These are phyloP conservation scores for Fagopyrum tataricum DNA, from an alignment of 148 eudicot genomes.

Conservation along the genomic window DNA sequence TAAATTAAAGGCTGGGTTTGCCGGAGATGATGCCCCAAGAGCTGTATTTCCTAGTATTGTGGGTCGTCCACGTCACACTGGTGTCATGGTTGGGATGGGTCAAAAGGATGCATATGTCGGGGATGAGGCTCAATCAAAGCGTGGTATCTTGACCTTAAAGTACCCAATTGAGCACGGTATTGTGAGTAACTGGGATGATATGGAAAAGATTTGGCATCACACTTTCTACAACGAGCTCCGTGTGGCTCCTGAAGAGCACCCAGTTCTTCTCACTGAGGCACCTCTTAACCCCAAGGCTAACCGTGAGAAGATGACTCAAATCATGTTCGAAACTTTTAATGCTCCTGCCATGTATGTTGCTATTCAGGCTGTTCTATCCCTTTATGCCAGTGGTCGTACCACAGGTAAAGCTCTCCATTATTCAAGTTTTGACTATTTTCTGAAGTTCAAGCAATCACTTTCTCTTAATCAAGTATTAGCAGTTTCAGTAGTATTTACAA, in stretches of 20 bases:
- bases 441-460: neutral
- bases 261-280: constrained; percentile 13
- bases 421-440: neutral
- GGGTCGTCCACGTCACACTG: constrained; percentile 14
- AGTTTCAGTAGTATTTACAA: neutral
- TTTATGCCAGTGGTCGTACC: constrained; percentile 15
- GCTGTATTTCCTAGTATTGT: constrained; percentile 13
- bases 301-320: constrained; percentile 16
- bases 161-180: constrained; percentile 17
- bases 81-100: constrained; percentile 17
- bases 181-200: constrained; percentile 15
- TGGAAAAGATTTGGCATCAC: constrained; percentile 17
- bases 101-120: constrained; percentile 16
- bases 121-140: constrained; percentile 16
- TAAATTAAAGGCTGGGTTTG: constrained; percentile 11
- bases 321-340: constrained; percentile 15
- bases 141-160: constrained; percentile 15
- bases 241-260: constrained; percentile 17
- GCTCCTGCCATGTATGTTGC: constrained; percentile 16
- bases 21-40: constrained; percentile 13
- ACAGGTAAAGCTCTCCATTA: constrained; percentile 6
- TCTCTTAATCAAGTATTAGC: neutral
- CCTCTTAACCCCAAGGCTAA: constrained; percentile 17
- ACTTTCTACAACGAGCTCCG: constrained; percentile 17
- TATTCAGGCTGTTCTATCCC: constrained; percentile 15